Conservation (phyloP, 2,329 filamentous ascomycete species). For the Sordariomycetes sp. region DNA sequence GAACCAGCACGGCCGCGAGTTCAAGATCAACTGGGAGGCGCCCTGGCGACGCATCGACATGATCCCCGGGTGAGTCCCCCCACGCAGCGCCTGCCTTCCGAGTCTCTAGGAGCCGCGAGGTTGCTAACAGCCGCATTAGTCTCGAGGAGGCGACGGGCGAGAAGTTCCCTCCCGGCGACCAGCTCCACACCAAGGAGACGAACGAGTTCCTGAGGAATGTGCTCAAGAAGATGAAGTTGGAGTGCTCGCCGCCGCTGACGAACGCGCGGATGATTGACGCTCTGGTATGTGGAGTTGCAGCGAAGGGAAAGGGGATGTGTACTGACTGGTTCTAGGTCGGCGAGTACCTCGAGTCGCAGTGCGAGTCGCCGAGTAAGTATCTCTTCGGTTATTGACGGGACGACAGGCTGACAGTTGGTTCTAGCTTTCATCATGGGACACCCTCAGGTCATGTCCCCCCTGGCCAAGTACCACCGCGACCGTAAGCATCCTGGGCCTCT, state of each 20-base stretch:
- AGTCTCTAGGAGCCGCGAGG: not conserved
- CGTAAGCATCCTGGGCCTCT: not conserved
- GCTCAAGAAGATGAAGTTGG: constrained; percentile 81
- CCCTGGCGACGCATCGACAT: constrained; percentile 94
- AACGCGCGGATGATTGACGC: constrained; percentile 96
- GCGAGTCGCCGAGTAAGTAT: constrained; percentile 65
- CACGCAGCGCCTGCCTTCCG: not conserved
- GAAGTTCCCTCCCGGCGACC: constrained; percentile 82
- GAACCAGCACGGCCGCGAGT: constrained; percentile 75
- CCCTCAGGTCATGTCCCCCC: constrained; percentile 47
- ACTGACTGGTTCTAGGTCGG: constrained; percentile 33
- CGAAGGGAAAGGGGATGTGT: not conserved
- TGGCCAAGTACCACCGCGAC: constrained; percentile 86
- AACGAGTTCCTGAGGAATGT: constrained; percentile 77
- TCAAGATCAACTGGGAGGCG: constrained; percentile 90
- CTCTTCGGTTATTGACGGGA: not conserved
- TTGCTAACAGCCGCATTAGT: constrained; percentile 26
- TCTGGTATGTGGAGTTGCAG: constrained; percentile 32
- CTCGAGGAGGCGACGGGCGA: constrained; percentile 84
- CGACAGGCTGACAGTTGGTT: not conserved
- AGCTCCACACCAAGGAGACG: constrained; percentile 83
- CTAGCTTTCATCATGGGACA: constrained; percentile 72
- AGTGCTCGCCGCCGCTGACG: constrained; percentile 82
- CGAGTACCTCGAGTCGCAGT: constrained; percentile 90
- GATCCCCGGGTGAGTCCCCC: constrained; percentile 48